Conservation (phyloP, 2,329 filamentous ascomycete species). For the Pezicula rhizophila region DNA sequence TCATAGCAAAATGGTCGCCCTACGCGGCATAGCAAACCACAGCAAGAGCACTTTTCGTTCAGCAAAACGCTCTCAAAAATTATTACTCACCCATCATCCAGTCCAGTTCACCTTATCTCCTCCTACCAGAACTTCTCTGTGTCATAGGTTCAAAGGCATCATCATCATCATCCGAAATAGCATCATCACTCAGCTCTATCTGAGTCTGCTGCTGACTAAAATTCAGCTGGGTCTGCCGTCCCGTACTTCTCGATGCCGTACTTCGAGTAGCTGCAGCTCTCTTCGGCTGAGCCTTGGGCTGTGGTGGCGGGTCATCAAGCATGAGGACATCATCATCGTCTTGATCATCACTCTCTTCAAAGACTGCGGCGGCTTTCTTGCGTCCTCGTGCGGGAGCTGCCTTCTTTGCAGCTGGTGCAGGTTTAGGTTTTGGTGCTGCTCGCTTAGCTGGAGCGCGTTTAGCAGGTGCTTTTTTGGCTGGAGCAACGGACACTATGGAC, state of each 20-base stretch:
- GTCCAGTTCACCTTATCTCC: neutral
- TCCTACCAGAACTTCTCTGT: neutral
- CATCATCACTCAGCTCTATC: constrained; percentile 60
- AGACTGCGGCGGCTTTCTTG: constrained; percentile 28
- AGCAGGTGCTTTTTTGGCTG: constrained; percentile 22
- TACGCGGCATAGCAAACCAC: too few relatives aligned
- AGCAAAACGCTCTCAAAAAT: neutral
- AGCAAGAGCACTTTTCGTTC: neutral
- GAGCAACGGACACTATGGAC: constrained; percentile 24
- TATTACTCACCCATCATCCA: neutral
- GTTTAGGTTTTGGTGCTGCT: constrained; percentile 28
- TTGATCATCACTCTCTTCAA: constrained; percentile 30
- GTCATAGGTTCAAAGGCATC: constrained; percentile 47
- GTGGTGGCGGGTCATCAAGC: constrained; percentile 39
- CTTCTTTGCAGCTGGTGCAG: constrained; percentile 30
- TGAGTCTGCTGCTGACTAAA: constrained; percentile 35
- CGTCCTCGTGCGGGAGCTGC: constrained; percentile 32
- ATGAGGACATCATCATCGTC: constrained; percentile 46
- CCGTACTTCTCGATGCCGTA: constrained; percentile 20
- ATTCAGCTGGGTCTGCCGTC: constrained; percentile 42
- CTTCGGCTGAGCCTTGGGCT: constrained; percentile 29
- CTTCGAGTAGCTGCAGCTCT: constrained; percentile 16
- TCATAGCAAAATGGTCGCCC: too few relatives aligned
- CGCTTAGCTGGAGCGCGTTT: constrained; percentile 28
- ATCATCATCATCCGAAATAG: constrained; percentile 55